These are phyloP conservation scores for Diaporthe ampelina DNA, from an alignment of 2,329 filamentous ascomycete genomes.

Conservation along the genomic window DNA sequence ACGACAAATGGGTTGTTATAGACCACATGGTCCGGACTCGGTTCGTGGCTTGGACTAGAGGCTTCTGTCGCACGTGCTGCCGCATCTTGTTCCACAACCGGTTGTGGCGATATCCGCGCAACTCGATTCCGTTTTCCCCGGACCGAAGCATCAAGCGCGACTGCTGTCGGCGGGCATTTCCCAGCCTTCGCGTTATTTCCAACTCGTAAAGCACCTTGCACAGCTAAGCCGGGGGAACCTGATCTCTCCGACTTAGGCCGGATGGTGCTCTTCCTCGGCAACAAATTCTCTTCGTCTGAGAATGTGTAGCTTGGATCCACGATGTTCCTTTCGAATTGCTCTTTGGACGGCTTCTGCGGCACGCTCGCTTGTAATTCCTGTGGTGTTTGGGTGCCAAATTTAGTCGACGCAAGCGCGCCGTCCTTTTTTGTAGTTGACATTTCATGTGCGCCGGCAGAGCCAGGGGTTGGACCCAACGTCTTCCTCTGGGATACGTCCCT, in stretches of 20 bases:
- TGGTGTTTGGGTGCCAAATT: background rate
- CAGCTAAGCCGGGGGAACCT: constrained; percentile 11
- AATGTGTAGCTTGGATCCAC: constrained; percentile 49
- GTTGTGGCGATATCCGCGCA: background rate
- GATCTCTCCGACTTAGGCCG: background rate
- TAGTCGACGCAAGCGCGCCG: background rate
- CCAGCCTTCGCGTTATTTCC: background rate
- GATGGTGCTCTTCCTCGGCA: constrained; percentile 40
- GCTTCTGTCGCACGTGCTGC: background rate
- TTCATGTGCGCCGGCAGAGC: constrained; percentile 54
- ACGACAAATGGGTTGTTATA: background rate
- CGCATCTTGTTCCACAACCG: background rate
- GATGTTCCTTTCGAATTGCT: constrained; percentile 39
- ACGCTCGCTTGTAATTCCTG: background rate
- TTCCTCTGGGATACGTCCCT: constrained; percentile 38
- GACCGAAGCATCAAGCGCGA: background rate
- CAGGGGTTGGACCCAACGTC: constrained; percentile 45
- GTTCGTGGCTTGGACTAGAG: background rate
- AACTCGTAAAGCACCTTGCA: background rate
- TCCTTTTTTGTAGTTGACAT: constrained; percentile 39
- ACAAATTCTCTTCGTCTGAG: constrained; percentile 54
- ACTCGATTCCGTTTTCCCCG: background rate
- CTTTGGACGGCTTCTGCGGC: background rate
- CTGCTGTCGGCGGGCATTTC: background rate
- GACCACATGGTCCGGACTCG: background rate